Evolutionary conservation across 495 filamentous ascomycete species (phyloP), one percentile per base, ranked within the genome.

Genomic region (Staphylotrichum longicolle): DNA sequence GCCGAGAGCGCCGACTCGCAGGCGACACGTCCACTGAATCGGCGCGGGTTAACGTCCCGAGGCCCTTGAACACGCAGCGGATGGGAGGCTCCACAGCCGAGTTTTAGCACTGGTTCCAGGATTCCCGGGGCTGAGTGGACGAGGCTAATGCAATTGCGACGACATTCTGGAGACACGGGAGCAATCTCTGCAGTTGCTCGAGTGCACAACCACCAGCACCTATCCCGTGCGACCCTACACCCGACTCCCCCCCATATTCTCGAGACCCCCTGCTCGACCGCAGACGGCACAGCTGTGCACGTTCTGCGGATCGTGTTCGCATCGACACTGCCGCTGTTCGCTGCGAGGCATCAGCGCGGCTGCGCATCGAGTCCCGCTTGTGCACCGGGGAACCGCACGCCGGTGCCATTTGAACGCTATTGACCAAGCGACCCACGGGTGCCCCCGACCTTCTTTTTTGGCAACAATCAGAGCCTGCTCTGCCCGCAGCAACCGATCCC

Each of bases 121-220:
- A 40, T 54, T 57, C 15, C 51, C 60, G 34, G 34, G 37, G 42
- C 42, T 41, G 45, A 34, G 32, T 46, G 63, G 54, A 45, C 50
- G 34, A 49, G 57, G 45, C 57, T 66, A 59, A 60, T 62, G 60
- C 60, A 63, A 57, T 49, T 57, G 45, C 60, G 57, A 66, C 57
- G 64, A 61, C 57, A 59, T 66, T 58, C 59, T 55, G 59, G 59
- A 60, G 55, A 37, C 51, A 37, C 54, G 12, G 50, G 47, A 60
- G 57, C 64, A 66, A 66, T 63, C 64, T 66, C 64, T 66, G 64
- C 64, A 61, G 46, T 55, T 65, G 52, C 45, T 58, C 45, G 51
- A 42, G 52, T 58, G 48, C 49, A 44, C 52, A 51, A 64, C 49
- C 62, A 56, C 52, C 57, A 54, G 35, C 45, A 27, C 20, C 20